A percentile compares a stretch with the other conserved stretches of the same genome.
These are phyloP conservation scores for Quercus phellos DNA, from an alignment of 331 rosid genomes.

Conservation along the genomic window DNA sequence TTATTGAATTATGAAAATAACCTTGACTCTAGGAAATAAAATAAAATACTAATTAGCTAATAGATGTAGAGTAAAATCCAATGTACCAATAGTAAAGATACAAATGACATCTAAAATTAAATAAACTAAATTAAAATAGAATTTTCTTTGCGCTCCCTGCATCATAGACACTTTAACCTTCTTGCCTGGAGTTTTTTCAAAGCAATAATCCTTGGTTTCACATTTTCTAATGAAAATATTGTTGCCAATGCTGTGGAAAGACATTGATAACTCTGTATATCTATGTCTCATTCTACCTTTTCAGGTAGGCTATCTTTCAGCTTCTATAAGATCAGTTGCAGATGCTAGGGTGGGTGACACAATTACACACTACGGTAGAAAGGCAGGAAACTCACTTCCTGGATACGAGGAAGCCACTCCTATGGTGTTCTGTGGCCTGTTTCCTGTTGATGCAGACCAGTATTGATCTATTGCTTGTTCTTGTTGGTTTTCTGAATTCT, in stretches of 20 bases:
- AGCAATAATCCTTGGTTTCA: background rate
- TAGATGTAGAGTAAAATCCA: too few species aligned
- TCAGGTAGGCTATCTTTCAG: constrained; percentile 91
- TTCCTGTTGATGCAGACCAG: constrained; percentile 98
- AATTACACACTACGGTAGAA: constrained; percentile 52
- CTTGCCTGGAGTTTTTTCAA: background rate
- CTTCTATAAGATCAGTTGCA: constrained; percentile 92
- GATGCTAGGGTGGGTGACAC: constrained; percentile 99
- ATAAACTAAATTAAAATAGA: too few species aligned
- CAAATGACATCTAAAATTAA: too few species aligned
- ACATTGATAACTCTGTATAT: background rate
- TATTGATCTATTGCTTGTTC: constrained; percentile 39
- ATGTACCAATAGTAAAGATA: too few species aligned
- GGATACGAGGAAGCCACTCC: constrained; percentile 94
- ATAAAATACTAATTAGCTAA: too few species aligned
- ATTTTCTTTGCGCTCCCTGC: too few species aligned
- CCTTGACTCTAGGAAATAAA: too few species aligned
- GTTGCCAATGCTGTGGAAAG: background rate
- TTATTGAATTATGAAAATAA: too few species aligned
- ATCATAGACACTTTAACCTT: background rate
- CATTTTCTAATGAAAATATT: background rate
- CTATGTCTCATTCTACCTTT: constrained; percentile 15
- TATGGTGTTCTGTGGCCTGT: constrained; percentile 94
- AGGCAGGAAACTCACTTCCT: constrained; percentile 70
- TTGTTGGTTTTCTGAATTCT: constrained; percentile 15